A percentile compares a stretch with the other conserved stretches of the same genome.
Conservation (phyloP, 2,329 filamentous ascomycete genomes). For the Conoideocrella luteorostrata region DNA sequence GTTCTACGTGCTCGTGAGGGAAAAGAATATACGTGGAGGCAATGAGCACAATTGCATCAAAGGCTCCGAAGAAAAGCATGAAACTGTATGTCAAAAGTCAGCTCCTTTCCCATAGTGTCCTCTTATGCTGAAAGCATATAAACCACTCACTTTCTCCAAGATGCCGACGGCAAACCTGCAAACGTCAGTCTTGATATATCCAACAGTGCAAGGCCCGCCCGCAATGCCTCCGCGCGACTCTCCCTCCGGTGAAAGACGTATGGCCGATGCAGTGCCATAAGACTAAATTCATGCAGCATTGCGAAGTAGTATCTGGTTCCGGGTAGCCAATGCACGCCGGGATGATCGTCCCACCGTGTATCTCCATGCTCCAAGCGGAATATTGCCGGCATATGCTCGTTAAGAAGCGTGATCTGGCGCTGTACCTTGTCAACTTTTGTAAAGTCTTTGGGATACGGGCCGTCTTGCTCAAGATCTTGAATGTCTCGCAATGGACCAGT, state of each 20-base stretch:
- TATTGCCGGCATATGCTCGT: conserved; percentile 41
- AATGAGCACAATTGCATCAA: conserved; percentile 56
- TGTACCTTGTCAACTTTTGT: conserved; percentile 49
- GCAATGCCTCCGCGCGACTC: conserved; percentile 49
- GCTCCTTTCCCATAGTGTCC: too few species aligned
- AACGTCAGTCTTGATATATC: conserved; percentile 47
- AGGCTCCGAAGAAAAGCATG: conserved; percentile 55
- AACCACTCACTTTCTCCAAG: conserved; percentile 38
- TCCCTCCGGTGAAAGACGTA: conserved; percentile 53
- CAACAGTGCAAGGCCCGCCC: conserved; percentile 49
- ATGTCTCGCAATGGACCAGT: conserved; percentile 46
- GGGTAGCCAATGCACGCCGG: conserved; percentile 44
- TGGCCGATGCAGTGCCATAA: conserved; percentile 55
- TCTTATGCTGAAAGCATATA: too few species aligned
- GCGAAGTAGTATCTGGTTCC: conserved; percentile 39
- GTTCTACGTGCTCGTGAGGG: conserved; percentile 46
- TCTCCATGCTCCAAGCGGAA: conserved; percentile 52
- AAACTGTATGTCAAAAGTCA: conserved; percentile 28
- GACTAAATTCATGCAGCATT: conserved; percentile 44
- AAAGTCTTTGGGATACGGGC: conserved; percentile 48
- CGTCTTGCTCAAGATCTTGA: conserved; percentile 49
- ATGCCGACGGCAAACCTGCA: conserved; percentile 39
- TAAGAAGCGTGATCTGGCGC: conserved; percentile 39
- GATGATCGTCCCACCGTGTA: conserved; percentile 47
- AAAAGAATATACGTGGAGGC: conserved; percentile 57